These are phyloP conservation scores for Plenodomus lindquistii DNA, from an alignment of 2,329 filamentous ascomycete genomes.

Conservation along the genomic window DNA sequence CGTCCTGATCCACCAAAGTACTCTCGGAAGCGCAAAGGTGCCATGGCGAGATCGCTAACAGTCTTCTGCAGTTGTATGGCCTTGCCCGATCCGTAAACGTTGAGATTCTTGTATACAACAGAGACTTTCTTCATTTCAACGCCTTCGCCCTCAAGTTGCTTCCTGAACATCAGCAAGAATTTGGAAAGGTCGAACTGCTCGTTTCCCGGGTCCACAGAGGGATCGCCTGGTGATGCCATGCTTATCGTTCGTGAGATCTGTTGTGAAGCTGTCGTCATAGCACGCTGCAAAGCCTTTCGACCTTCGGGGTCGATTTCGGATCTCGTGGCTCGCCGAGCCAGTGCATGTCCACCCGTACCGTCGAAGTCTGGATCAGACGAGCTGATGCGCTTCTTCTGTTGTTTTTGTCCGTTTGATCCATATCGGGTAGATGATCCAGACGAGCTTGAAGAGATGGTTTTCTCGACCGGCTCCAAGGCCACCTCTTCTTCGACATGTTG, in stretches of 20 bases:
- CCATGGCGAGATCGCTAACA: constrained; percentile 62
- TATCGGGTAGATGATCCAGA: constrained; percentile 25
- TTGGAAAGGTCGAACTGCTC: constrained; percentile 59
- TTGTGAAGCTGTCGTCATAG: constrained; percentile 30
- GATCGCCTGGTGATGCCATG: constrained; percentile 45
- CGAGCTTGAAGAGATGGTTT: constrained; percentile 13
- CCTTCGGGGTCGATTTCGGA: constrained; percentile 31
- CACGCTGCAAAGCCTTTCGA: constrained; percentile 29
- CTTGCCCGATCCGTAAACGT: constrained; percentile 68
- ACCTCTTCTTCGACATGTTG: constrained; percentile 11
- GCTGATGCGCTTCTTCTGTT: constrained; percentile 8
- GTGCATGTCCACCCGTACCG: constrained; percentile 3
- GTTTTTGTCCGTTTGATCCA: constrained; percentile 12
- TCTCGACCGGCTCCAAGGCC: constrained; percentile 6
- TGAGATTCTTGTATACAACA: constrained; percentile 66
- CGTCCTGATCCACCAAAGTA: constrained; percentile 52
- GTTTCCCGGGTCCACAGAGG: constrained; percentile 57
- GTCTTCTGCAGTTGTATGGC: constrained; percentile 71
- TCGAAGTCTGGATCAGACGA: constrained; percentile 6
- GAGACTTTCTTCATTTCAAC: constrained; percentile 60
- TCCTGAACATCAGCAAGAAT: constrained; percentile 56
- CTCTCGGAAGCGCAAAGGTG: constrained; percentile 62
- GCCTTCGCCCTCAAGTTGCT: constrained; percentile 59
- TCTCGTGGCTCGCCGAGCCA: constrained; percentile 19
- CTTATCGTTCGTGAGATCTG: constrained; percentile 23